Evolutionary conservation across 164 flowering plant species (phyloP), one percentile per base, ranked within the genome.

Genomic region (Taxillus chinensis): DNA sequence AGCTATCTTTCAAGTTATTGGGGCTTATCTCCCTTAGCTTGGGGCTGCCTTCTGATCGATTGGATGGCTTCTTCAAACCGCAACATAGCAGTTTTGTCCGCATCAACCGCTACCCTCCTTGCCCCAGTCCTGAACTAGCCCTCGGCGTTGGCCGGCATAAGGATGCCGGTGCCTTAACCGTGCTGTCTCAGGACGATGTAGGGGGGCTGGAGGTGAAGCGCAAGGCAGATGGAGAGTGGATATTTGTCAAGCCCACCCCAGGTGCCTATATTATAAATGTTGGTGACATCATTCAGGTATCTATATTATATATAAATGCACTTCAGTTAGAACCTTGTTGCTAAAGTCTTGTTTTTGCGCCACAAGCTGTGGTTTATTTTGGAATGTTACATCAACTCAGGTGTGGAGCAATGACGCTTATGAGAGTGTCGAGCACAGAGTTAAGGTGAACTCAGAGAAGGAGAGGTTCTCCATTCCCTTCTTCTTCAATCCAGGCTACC

Each of bases 351-450:
- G 27, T 27, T 27, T 27, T 0, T 2, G 27, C 27, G 27, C 27
- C 27, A 27, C 27, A 27, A 27, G 27, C 27, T 27, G 27, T 27
- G 27, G 27, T 27, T 27, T 27, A 27, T 27, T 27, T 27, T 27
- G 27, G 27, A 27, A 27, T 27, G 27, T 27, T 2, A 27, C 27
- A 27, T 27, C 27, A 27, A 11, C 51, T 5, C 62, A 79, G 83
- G 83, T 81, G 12, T 80, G 84, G 82, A 78, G 82, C 80, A 86
- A 86, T 59, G 90, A 78, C 13, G 68, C 41, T 55, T 86, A 83
- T 39, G 82, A 72, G 70, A 86, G 93, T 43, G 81, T 68, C 40
- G 90, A 87, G 67, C 88, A 87, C 74, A 83, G 90, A 56, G 93
- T 79, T 59, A 65, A 56, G 68, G 82, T 83, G 64, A 85, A 83